Conservation (phyloP, 345 rosid species). For the Rhizophora mangle region DNA sequence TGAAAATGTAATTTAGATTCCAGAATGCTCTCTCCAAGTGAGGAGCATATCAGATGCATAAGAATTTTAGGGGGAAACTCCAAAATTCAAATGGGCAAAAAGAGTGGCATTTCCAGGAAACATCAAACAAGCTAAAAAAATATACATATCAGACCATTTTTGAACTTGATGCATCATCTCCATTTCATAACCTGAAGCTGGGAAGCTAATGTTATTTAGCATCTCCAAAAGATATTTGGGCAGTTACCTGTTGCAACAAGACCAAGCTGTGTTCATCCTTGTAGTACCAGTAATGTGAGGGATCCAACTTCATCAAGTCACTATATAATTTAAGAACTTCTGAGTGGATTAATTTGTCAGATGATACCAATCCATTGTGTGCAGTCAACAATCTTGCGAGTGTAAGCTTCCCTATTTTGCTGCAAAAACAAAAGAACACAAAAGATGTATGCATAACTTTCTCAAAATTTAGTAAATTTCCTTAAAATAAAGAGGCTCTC, state of each 20-base stretch:
- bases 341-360: conserved; percentile 38
- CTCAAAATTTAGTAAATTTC: conserved; percentile 8
- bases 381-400: conserved; percentile 86
- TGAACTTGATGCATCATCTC: too few relatives aligned
- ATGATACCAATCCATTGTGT: conserved; percentile 39
- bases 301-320: conserved; percentile 68
- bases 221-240: not conserved
- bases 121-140: not conserved
- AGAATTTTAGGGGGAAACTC: conserved; percentile 5
- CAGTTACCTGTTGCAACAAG: conserved; percentile 58
- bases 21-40: not conserved
- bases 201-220: not conserved
- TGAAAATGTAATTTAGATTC: not conserved
- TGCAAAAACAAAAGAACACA: conserved; percentile 28
- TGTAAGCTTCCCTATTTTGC: conserved; percentile 93
- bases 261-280: conserved; percentile 70
- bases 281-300: conserved; percentile 62
- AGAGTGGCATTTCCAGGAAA: not conserved
- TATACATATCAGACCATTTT: not conserved
- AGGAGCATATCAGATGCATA: not conserved
- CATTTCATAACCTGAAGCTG: not conserved
- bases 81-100: not conserved
- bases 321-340: conserved; percentile 60
- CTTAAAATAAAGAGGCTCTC: conserved; percentile 22
- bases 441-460: not conserved